A percentile compares a stretch with the other conserved stretches of the same genome.
Evolutionary conservation across 2,329 filamentous ascomycete species (phyloP).

Genomic region (Dothistroma pini): DNA sequence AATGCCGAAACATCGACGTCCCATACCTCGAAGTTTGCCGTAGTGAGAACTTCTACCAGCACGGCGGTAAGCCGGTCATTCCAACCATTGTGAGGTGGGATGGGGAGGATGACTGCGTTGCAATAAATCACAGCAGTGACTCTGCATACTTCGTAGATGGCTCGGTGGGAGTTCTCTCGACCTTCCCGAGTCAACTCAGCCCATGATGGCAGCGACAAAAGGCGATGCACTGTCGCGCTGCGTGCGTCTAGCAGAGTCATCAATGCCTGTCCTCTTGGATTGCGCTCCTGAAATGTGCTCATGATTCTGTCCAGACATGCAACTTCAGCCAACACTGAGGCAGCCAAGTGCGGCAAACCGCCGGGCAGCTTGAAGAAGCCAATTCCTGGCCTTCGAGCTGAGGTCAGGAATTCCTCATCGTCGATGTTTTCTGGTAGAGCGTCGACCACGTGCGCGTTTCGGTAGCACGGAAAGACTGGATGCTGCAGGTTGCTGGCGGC

Average conservation of each 20-base stretch:
- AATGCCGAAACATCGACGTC: background rate
- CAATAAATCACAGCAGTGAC: slow-evolving; percentile 8
- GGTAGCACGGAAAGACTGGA: slow-evolving; percentile 1
- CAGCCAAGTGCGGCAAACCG: background rate
- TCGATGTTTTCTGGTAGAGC: slow-evolving; percentile 1
- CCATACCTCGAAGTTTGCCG: background rate
- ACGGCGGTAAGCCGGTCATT: background rate
- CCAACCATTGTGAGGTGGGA: slow-evolving; percentile 10
- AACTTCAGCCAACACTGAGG: slow-evolving; percentile 8
- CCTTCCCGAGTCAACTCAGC: background rate
- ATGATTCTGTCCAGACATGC: slow-evolving; percentile 7
- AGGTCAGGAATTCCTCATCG: background rate
- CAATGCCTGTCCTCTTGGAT: background rate
- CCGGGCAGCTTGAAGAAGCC: slow-evolving; percentile 5
- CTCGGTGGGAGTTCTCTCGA: background rate
- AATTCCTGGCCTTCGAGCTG: background rate
- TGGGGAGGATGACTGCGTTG: slow-evolving; percentile 5
- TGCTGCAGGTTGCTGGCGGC: background rate
- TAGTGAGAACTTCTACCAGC: background rate
- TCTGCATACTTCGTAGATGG: slow-evolving; percentile 8
- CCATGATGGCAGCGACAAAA: slow-evolving; percentile 4
- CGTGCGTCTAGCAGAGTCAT: background rate
- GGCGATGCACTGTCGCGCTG: slow-evolving; percentile 7
- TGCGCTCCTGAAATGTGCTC: background rate
- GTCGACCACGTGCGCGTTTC: slow-evolving; percentile 7